phyloP scores from a whole-genome alignment of 2,329 filamentous ascomycete genomes.

The Alternaria metachromatica region DNA sequence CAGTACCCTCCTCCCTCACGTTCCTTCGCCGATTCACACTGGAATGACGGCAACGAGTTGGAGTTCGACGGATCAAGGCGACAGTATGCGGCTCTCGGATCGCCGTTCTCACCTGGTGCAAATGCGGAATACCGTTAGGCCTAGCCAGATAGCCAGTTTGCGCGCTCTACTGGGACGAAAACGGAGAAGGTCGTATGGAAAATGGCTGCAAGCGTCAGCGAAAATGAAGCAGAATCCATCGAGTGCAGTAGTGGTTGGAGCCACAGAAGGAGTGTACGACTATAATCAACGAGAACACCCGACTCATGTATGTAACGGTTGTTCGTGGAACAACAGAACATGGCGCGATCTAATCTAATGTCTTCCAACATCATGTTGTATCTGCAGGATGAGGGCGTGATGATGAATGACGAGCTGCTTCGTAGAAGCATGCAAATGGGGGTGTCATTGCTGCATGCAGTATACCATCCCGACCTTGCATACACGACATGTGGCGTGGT shows the following conservation, averaged over 20 bases:
- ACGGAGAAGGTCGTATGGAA: not conserved
- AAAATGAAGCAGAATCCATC: not conserved
- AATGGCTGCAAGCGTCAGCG: not conserved
- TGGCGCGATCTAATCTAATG: not conserved
- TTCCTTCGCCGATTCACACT: not conserved
- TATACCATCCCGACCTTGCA: conserved; percentile 20
- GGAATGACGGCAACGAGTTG: not conserved
- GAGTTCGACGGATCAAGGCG: not conserved
- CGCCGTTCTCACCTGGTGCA: not conserved
- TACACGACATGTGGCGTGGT: conserved; percentile 21
- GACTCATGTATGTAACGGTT: not conserved
- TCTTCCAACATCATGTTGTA: not conserved
- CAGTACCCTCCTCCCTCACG: not conserved
- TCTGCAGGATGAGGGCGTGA: not conserved
- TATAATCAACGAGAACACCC: not conserved
- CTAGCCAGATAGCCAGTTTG: not conserved
- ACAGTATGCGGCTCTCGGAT: not conserved
- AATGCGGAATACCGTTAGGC: not conserved
- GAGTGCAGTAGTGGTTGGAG: not conserved
- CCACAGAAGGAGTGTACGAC: not conserved
- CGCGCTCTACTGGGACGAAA: not conserved
- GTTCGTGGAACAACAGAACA: not conserved
- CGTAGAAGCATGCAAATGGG: not conserved
- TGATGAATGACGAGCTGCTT: not conserved
- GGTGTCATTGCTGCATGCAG: conserved; percentile 20